Conservation (phyloP, 352 stramenopile species). For the Pythium apleroticum region DNA sequence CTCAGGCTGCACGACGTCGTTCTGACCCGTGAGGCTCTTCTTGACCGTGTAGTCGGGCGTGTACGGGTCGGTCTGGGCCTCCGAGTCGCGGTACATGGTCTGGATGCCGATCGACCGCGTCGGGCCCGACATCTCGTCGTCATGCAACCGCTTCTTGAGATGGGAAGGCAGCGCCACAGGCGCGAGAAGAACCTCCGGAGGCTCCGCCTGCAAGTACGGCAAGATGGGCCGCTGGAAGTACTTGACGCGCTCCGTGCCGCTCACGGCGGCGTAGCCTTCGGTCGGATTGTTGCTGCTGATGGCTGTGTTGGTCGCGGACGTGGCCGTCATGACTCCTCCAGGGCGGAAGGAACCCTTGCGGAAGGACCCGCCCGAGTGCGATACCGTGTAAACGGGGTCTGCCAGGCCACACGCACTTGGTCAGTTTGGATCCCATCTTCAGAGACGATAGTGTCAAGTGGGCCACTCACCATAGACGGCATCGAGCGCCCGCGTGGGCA, state of each 20-base stretch:
- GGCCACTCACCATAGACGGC: constrained; percentile 64
- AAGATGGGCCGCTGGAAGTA: constrained; percentile 90
- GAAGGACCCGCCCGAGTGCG: constrained; percentile 58
- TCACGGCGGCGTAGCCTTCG: constrained; percentile 48
- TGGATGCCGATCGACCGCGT: constrained; percentile 85
- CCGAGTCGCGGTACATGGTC: constrained; percentile 92
- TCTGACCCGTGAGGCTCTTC: constrained; percentile 37
- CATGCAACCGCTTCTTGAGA: constrained; percentile 34
- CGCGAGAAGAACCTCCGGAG: constrained; percentile 86
- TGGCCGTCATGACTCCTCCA: constrained; percentile 12
- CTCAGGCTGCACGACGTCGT: constrained; percentile 62
- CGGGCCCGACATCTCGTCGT: constrained; percentile 33
- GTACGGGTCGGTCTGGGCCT: constrained; percentile 93
- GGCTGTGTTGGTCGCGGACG: constrained; percentile 28
- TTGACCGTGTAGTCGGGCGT: constrained; percentile 90
- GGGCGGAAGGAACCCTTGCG: constrained; percentile 39
- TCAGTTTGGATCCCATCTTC: neutral
- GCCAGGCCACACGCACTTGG: neutral
- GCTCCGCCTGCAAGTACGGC: constrained; percentile 83
- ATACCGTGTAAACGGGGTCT: constrained; percentile 82
- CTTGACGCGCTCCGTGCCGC: constrained; percentile 80
- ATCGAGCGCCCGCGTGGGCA: constrained; percentile 68
- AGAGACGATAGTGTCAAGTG: too few species aligned
- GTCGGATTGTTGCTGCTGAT: constrained; percentile 31
- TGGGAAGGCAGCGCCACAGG: constrained; percentile 37